These are phyloP conservation scores for Flaveria robusta DNA, from an alignment of 129 eudicot species.

Conservation along the genomic window DNA sequence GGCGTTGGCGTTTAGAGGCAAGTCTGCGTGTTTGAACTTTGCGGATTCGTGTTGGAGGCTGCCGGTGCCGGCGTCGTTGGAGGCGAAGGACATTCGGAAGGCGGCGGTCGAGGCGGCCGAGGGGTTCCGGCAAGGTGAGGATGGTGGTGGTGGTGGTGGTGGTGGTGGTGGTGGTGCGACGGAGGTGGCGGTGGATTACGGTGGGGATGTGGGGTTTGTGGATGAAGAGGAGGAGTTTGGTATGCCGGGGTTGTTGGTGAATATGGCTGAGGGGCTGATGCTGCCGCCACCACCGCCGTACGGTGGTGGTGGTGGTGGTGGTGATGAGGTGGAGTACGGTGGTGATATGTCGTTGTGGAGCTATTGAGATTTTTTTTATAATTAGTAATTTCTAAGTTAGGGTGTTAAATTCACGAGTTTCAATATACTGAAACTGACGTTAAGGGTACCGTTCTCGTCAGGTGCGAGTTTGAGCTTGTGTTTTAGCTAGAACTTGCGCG, in stretches of 20 bases:
- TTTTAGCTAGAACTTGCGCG: no score
- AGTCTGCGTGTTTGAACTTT: slow-evolving; percentile 72
- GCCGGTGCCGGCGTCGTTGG: slow-evolving; percentile 57
- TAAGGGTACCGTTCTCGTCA: no score
- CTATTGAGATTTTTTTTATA: slow-evolving; percentile 20
- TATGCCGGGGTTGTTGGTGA: slow-evolving; percentile 63
- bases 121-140: slow-evolving; percentile 42
- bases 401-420: no score
- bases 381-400: no score
- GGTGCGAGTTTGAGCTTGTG: no score
- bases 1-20: slow-evolving; percentile 66
- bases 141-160: slow-evolving; percentile 14
- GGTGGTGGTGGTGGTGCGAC: neutral
- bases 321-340: slow-evolving; percentile 48
- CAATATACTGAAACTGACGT: no score
- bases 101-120: slow-evolving; percentile 88
- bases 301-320: neutral
- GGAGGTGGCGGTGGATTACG: slow-evolving; percentile 13
- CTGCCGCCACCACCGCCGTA: slow-evolving; percentile 56
- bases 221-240: slow-evolving; percentile 75
- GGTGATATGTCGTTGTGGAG: slow-evolving; percentile 67
- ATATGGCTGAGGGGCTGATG: slow-evolving; percentile 81
- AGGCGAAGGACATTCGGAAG: slow-evolving; percentile 65
- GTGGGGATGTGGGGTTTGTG: slow-evolving; percentile 29
- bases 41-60: slow-evolving; percentile 82